Conservation (phyloP, 257 asterid genomes). For the Agastache rugosa region DNA sequence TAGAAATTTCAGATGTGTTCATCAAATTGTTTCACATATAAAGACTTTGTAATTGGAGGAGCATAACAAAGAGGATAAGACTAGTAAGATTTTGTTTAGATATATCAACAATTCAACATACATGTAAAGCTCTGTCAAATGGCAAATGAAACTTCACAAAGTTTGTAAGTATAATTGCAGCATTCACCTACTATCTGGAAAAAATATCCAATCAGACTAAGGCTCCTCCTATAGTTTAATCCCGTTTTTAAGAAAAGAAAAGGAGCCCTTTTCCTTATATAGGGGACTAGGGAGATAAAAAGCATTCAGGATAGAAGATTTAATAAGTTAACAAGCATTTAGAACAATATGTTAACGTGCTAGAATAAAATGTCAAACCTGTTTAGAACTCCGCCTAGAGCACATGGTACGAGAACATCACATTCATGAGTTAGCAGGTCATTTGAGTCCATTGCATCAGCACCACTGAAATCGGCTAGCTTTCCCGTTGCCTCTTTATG, state of each 20-base stretch:
- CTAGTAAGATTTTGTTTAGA: slow-evolving; percentile 3
- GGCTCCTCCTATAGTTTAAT: background rate
- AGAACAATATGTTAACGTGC: background rate
- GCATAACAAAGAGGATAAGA: background rate
- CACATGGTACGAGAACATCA: slow-evolving; percentile 91
- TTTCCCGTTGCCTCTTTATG: slow-evolving; percentile 69
- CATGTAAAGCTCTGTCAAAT: background rate
- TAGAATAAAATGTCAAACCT: slow-evolving; percentile 45
- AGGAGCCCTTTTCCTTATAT: background rate
- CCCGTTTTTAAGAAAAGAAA: background rate
- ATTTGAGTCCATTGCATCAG: slow-evolving; percentile 68
- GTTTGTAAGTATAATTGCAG: background rate
- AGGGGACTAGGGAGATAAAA: background rate
- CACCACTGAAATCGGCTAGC: slow-evolving; percentile 65
- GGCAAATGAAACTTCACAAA: background rate
- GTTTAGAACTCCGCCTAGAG: slow-evolving; percentile 94
- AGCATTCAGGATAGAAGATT: background rate
- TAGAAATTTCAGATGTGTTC: background rate
- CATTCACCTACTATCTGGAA: background rate
- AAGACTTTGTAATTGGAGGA: background rate
- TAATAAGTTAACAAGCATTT: background rate
- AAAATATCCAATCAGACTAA: background rate
- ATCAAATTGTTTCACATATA: background rate
- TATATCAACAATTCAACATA: background rate
- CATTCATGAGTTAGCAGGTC: slow-evolving; percentile 76